Evolutionary conservation across 2,329 filamentous ascomycete species (phyloP).

Genomic region (Polychaeton citri): DNA sequence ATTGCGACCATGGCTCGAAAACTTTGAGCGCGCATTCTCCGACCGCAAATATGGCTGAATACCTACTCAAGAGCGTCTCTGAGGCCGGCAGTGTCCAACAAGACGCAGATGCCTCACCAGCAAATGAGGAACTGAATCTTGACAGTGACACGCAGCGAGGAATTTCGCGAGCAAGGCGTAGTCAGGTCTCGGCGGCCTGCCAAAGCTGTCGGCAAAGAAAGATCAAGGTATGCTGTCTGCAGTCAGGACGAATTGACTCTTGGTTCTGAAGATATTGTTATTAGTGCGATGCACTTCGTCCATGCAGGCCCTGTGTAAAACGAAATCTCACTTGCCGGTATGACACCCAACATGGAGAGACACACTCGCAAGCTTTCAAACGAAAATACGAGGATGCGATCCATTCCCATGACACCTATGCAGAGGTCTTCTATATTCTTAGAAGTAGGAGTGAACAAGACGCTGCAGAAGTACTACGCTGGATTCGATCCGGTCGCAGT

Average conservation of each 20-base stretch:
- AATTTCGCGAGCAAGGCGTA: not conserved
- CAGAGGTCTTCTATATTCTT: not conserved
- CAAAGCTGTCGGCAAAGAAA: not conserved
- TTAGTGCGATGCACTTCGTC: not conserved
- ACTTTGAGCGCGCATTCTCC: too few species aligned
- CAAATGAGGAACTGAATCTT: not conserved
- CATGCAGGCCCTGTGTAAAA: not conserved
- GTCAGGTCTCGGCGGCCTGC: not conserved
- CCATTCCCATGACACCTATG: not conserved
- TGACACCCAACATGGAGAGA: constrained; percentile 4
- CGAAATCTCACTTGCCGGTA: not conserved
- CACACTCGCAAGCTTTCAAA: constrained; percentile 2
- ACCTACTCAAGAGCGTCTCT: too few species aligned
- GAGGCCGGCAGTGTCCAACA: too few species aligned
- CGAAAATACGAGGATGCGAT: constrained; percentile 3
- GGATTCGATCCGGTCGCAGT: not conserved
- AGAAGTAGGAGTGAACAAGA: not conserved
- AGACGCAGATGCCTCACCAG: too few species aligned
- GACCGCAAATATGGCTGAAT: too few species aligned
- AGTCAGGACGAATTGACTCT: not conserved
- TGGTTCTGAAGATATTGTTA: not conserved
- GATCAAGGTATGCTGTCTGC: not conserved
- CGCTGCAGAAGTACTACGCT: not conserved
- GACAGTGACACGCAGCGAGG: not conserved
- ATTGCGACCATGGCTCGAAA: too few species aligned